Percentiles rank a stretch among this genome's conserved stretches.
Conservation (phyloP, 345 rosid genomes). For the Populus ilicifolia region DNA sequence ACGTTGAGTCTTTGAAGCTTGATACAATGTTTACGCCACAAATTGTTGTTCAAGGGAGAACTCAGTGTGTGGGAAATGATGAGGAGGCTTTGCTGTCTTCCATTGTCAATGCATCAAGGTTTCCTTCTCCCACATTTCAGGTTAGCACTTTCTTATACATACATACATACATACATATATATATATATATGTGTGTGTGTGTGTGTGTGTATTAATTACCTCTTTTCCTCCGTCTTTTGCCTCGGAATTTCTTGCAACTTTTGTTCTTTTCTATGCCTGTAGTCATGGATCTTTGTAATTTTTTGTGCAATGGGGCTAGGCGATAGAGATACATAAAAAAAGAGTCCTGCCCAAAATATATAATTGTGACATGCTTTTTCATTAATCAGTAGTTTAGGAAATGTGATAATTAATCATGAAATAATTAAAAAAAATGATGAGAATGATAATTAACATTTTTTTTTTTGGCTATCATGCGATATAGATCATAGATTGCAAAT, state of each 20-base stretch:
- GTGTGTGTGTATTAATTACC: not conserved
- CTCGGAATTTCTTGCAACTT: too few relatives aligned
- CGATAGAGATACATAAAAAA: not conserved
- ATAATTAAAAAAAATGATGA: too few relatives aligned
- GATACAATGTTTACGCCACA: slow-evolving; percentile 92
- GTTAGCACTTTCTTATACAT: slow-evolving; percentile 33
- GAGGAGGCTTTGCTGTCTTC: slow-evolving; percentile 53
- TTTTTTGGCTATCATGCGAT: too few relatives aligned
- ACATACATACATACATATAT: too few relatives aligned
- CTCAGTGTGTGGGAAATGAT: slow-evolving; percentile 61
- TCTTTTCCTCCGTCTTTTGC: not conserved
- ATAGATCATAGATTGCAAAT: too few relatives aligned
- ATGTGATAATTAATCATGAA: too few relatives aligned
- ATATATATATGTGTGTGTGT: too few relatives aligned
- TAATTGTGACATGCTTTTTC: too few relatives aligned
- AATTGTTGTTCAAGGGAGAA: slow-evolving; percentile 66
- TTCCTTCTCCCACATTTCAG: slow-evolving; percentile 60
- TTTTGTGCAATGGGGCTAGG: not conserved
- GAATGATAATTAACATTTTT: too few relatives aligned
- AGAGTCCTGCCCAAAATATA: too few relatives aligned
- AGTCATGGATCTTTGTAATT: not conserved
- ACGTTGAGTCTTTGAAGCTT: slow-evolving; percentile 70
- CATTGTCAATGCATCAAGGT: slow-evolving; percentile 54
- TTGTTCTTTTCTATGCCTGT: too few relatives aligned
- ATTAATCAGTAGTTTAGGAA: too few relatives aligned